phyloP scores from a whole-genome alignment of 2,329 filamentous ascomycete genomes.

The Aspergillus fijiensis region DNA sequence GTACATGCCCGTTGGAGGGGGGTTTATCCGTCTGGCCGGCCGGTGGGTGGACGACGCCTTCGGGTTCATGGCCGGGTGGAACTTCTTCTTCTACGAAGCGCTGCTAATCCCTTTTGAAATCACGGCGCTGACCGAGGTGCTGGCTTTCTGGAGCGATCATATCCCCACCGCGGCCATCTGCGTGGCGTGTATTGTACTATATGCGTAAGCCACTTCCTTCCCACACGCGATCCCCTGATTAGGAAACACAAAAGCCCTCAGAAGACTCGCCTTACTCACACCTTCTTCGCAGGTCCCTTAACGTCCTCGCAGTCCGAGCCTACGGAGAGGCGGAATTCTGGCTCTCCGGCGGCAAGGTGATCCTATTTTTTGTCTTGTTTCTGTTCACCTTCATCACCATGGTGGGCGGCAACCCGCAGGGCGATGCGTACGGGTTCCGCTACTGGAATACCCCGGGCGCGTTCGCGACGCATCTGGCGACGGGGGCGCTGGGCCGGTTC shows the following conservation, averaged over 20 bases:
- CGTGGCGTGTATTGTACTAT: slow-evolving; percentile 26
- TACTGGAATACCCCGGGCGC: slow-evolving; percentile 45
- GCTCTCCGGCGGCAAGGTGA: slow-evolving; percentile 50
- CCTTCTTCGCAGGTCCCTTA: not conserved
- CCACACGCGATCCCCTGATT: not conserved
- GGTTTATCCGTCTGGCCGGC: slow-evolving; percentile 43
- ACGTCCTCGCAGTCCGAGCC: slow-evolving; percentile 13
- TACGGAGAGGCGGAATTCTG: slow-evolving; percentile 19
- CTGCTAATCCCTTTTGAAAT: slow-evolving; percentile 45
- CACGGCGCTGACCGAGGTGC: slow-evolving; percentile 42
- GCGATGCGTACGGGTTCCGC: slow-evolving; percentile 67
- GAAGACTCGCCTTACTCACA: too few species aligned
- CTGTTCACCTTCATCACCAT: slow-evolving; percentile 74
- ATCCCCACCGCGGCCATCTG: slow-evolving; percentile 40
- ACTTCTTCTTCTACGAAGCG: slow-evolving; percentile 49
- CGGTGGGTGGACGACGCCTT: slow-evolving; percentile 49
- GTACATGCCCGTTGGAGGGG: slow-evolving; percentile 43
- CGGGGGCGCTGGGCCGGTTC: slow-evolving; percentile 57
- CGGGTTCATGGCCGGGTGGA: slow-evolving; percentile 48
- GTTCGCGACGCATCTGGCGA: slow-evolving; percentile 52
- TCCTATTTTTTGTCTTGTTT: slow-evolving; percentile 66
- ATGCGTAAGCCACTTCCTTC: slow-evolving; percentile 21
- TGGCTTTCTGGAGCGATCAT: slow-evolving; percentile 42
- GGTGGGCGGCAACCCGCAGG: slow-evolving; percentile 71
- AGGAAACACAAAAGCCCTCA: too few species aligned